A percentile compares a stretch with the other conserved stretches of the same genome.
These are phyloP conservation scores for Trichoderma gracile DNA, from an alignment of 2,329 filamentous ascomycete species.

Conservation along the genomic window DNA sequence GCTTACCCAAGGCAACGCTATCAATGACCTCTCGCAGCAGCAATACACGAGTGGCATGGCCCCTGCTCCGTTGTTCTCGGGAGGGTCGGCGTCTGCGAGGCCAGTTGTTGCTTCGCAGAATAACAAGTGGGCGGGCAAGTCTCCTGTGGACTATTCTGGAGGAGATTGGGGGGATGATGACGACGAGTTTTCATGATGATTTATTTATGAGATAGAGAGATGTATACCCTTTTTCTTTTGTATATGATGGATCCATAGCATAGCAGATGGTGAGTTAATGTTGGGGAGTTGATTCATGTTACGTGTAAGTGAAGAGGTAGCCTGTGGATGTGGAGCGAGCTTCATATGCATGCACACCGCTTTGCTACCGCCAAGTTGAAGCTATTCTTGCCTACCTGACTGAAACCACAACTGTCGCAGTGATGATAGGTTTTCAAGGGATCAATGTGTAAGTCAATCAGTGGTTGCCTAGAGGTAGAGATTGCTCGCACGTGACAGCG, in stretches of 20 bases:
- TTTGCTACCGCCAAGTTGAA: too few relatives aligned
- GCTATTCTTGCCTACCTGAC: too few relatives aligned
- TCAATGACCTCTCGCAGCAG: neutral
- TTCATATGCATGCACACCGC: too few relatives aligned
- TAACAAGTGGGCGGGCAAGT: slow-evolving; percentile 31
- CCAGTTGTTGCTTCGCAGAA: slow-evolving; percentile 8
- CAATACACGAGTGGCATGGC: slow-evolving; percentile 5
- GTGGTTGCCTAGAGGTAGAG: neutral
- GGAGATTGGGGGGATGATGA: slow-evolving; percentile 34
- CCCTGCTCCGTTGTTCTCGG: slow-evolving; percentile 23
- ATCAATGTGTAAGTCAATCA: too few relatives aligned
- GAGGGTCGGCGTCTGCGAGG: neutral
- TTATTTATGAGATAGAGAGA: neutral
- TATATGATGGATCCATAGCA: neutral
- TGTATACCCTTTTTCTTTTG: slow-evolving; percentile 11
- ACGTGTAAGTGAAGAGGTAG: too few relatives aligned
- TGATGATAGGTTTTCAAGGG: too few relatives aligned
- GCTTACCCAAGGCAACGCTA: neutral
- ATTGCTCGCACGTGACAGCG: slow-evolving; percentile 35
- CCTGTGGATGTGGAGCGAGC: too few relatives aligned
- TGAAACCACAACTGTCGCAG: too few relatives aligned
- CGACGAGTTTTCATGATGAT: slow-evolving; percentile 10
- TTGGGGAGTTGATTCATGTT: neutral
- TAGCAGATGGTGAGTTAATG: neutral
- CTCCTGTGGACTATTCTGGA: slow-evolving; percentile 36